A percentile compares a stretch with the other conserved stretches of the same genome.
Conservation (phyloP, 2,329 filamentous ascomycete species). For the Ascochyta fabae region DNA sequence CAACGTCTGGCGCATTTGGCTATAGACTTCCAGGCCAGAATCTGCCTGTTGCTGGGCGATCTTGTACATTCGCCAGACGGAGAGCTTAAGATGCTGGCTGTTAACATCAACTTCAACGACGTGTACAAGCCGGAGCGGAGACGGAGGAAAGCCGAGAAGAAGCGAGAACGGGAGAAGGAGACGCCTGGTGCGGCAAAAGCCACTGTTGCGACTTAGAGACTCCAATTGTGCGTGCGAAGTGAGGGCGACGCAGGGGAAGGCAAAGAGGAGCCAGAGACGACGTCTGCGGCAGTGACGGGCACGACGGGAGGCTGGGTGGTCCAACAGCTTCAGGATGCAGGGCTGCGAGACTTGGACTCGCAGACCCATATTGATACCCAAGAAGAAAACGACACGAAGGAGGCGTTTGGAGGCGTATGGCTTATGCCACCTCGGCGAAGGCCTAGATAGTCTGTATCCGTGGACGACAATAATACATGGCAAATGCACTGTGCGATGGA, state of each 20-base stretch:
- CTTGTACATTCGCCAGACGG: slow-evolving; percentile 91
- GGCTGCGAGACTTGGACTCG: neutral
- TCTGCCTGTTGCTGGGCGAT: slow-evolving; percentile 86
- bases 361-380: slow-evolving; percentile 7
- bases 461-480: neutral
- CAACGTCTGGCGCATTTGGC: slow-evolving; percentile 75
- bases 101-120: slow-evolving; percentile 99
- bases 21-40: slow-evolving; percentile 74
- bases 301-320: slow-evolving; percentile 1
- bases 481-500: neutral
- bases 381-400: neutral
- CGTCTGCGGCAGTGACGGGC: neutral
- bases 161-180: slow-evolving; percentile 39
- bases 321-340: slow-evolving; percentile 7
- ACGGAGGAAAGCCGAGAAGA: slow-evolving; percentile 55
- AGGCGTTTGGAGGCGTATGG: neutral
- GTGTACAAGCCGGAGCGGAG: slow-evolving; percentile 81
- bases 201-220: slow-evolving; percentile 12
- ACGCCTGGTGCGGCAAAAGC: slow-evolving; percentile 22
- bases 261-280: neutral
- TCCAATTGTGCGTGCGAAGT: neutral
- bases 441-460: no score
- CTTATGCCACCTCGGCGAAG: neutral
- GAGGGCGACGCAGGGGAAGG: neutral
- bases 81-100: slow-evolving; percentile 93